Base-by-base conservation (phyloP, 495 filamentous ascomycete species). In the Penicillium lividum region DNA sequence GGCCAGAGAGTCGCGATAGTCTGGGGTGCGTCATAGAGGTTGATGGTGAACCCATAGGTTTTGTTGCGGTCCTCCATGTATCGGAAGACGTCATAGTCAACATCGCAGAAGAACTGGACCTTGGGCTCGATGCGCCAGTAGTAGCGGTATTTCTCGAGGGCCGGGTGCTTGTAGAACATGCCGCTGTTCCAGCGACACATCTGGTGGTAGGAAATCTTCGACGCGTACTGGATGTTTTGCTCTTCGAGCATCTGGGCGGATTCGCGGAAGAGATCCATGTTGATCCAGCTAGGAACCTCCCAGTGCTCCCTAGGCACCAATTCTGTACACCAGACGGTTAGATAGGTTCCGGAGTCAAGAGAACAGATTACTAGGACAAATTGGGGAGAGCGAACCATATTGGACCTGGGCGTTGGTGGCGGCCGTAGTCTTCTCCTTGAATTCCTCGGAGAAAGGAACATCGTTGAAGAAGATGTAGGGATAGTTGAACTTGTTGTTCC, bases 121-220 rank as follows among this genome's bases (percentile, higher is more conserved):
- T 98, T 96, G 52, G 95, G 95, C 76, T 99, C 95, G 29, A 99
- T 95, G 54, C 95, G 92, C 95, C 95, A 99, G 80, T 99, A 99
- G 82, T 91, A 99, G 54, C 89, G 89, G 51, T 82, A 86, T 48
- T 92, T 73, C 44, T 81, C 77, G 18, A 99, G 85, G 0, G 91
- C 93, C 0, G 92, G 92, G 76, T 99, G 95, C 63, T 94, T 89
- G 79, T 95, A 96, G 83, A 99, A 99, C 69, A 97, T 81, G 63
- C 94, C 94, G 66, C 89, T 93, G 81, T 99, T 98, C 95, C 93
- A 99, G 47, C 94, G 88, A 71, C 94, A 99, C 94, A 99, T 99
- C 75, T 98, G 89, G 72, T 98, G 94, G 76, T 99, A 99, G 56
- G 91, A 96, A 50, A 92, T 68, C 77, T 88, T 90, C 56, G 84